Percentiles rank a stretch among this genome's conserved stretches.
These are phyloP conservation scores for Musa schizocarpa DNA, from an alignment of 176 grass and related monocot genomes.

Conservation along the genomic window DNA sequence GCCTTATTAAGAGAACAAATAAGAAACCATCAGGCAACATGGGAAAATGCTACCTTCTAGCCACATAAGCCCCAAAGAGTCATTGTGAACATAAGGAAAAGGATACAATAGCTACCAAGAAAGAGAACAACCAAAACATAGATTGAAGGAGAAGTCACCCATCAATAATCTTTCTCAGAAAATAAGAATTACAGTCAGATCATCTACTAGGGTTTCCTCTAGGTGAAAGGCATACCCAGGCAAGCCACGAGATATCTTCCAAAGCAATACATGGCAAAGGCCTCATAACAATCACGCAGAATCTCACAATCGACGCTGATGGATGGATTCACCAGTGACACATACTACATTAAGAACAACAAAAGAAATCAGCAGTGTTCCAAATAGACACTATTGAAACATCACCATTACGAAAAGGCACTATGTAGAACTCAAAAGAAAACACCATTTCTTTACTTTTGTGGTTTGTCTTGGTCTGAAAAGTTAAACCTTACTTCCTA, in stretches of 20 bases:
- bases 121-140: background rate
- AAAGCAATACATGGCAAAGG: conserved; percentile 96
- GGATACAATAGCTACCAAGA: too few species aligned
- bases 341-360: conserved; percentile 38
- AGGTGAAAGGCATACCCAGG: conserved; percentile 39
- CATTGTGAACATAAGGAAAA: too few species aligned
- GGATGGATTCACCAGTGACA: conserved; percentile 63
- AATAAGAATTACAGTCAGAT: background rate
- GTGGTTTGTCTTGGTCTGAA: too few species aligned
- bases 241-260: conserved; percentile 82
- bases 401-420: background rate
- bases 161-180: too few species aligned
- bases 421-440: too few species aligned
- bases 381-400: background rate
- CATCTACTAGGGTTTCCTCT: background rate
- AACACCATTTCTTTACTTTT: too few species aligned
- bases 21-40: too few species aligned
- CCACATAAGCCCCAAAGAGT: too few species aligned
- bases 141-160: too few species aligned
- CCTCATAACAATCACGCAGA: conserved; percentile 70
- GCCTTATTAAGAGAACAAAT: too few species aligned
- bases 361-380: background rate
- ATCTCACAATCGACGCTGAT: conserved; percentile 71
- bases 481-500: too few species aligned
- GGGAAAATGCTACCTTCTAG: too few species aligned